A percentile compares a stretch with the other conserved stretches of the same genome.
phyloP scores from a whole-genome alignment of 257 asterid genomes.

The Gentiana macrophylla region DNA sequence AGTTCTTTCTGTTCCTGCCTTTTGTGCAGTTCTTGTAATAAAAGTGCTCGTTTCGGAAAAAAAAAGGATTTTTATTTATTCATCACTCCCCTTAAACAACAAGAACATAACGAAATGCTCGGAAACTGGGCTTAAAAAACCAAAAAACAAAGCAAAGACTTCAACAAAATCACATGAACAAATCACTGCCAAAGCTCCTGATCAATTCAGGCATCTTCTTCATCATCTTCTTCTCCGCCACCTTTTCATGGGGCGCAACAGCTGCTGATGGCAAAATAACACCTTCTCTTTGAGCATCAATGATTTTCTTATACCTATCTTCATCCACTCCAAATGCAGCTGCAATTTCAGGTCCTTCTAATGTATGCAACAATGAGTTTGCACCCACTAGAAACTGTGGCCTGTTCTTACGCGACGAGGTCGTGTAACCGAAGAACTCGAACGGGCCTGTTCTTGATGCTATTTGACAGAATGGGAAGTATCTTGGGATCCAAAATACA shows the following conservation, averaged over 20 bases:
- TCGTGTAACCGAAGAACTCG: slow-evolving; percentile 85
- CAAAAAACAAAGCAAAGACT: background rate
- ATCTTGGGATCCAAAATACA: slow-evolving; percentile 70
- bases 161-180: slow-evolving; percentile 1
- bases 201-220: background rate
- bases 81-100: too few relatives aligned
- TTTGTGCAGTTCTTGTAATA: too few relatives aligned
- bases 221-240: background rate
- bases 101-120: too few relatives aligned
- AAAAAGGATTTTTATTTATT: too few relatives aligned
- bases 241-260: background rate
- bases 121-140: background rate
- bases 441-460: slow-evolving; percentile 68
- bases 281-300: background rate
- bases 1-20: too few relatives aligned
- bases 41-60: too few relatives aligned
- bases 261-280: background rate
- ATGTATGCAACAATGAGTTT: background rate
- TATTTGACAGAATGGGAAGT: slow-evolving; percentile 83
- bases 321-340: background rate
- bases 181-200: background rate
- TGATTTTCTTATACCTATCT: background rate
- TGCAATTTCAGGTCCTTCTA: slow-evolving; percentile 6
- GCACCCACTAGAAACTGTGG: slow-evolving; percentile 58
- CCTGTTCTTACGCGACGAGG: slow-evolving; percentile 50